These are phyloP conservation scores for Lipomyces lipofer DNA, from an alignment of 805 yeast genomes.

Conservation along the genomic window DNA sequence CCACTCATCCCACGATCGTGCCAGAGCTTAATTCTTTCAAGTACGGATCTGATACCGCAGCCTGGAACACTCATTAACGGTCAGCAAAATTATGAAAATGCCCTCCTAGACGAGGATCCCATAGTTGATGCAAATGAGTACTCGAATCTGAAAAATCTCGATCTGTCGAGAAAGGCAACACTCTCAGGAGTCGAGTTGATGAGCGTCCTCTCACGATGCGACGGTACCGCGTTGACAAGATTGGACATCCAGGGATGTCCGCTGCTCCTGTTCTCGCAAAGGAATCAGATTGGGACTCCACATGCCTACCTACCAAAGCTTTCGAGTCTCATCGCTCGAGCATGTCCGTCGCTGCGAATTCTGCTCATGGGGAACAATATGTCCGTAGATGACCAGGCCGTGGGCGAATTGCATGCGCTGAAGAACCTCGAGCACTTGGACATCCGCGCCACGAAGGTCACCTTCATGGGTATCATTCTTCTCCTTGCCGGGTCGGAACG, in stretches of 20 bases:
- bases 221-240: constrained; percentile 1
- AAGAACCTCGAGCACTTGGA: constrained; percentile 11
- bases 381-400: constrained; percentile 6
- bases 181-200: constrained; percentile 3
- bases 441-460: constrained; percentile 5
- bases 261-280: constrained; percentile 5
- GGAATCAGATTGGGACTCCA: too few species aligned
- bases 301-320: constrained; percentile 10
- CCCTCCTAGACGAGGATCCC: constrained; percentile 1
- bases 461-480: constrained; percentile 2
- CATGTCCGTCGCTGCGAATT: constrained; percentile 6
- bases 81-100: constrained; percentile 6
- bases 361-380: constrained; percentile 9
- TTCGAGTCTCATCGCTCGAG: not conserved
- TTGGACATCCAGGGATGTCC: constrained; percentile 8
- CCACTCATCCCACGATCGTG: constrained; percentile 7
- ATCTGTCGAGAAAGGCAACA: constrained; percentile 3
- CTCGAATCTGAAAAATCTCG: not conserved
- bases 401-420: not conserved
- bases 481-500: constrained; percentile 5
- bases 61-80: not conserved
- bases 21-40: not conserved
- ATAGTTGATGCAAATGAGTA: constrained; percentile 9
- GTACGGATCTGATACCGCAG: constrained; percentile 9
- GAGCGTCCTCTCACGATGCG: constrained; percentile 5